phyloP scores from a whole-genome alignment of 1,284 basidiomycete genomes.

The Hemileia vastatrix region DNA sequence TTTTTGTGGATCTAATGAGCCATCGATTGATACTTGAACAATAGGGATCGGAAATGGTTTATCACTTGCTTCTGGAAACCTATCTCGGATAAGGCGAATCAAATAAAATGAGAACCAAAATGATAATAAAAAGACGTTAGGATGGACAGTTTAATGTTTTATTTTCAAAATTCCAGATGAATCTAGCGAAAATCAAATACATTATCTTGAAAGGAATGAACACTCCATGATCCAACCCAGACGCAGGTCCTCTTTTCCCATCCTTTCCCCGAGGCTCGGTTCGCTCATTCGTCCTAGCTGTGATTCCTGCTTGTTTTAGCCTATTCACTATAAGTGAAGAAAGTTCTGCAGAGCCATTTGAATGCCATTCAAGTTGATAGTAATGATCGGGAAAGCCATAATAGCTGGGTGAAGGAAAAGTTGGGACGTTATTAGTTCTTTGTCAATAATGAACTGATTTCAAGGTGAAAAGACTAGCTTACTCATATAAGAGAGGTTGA shows the following conservation, averaged over 20 bases:
- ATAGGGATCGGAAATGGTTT: conserved; percentile 54
- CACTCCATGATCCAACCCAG: conserved; percentile 49
- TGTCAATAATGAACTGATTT: neutral
- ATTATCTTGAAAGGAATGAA: conserved; percentile 66
- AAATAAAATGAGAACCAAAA: neutral
- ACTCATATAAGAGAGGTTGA: conserved; percentile 19
- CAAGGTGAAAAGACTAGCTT: neutral
- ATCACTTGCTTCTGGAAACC: conserved; percentile 23
- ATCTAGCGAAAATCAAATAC: conserved; percentile 43
- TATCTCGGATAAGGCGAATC: neutral
- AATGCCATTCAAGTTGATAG: conserved; percentile 16
- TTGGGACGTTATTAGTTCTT: neutral
- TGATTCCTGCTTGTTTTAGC: conserved; percentile 51
- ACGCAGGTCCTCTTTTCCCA: conserved; percentile 58
- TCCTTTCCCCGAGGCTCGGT: conserved; percentile 57
- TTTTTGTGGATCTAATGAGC: conserved; percentile 53
- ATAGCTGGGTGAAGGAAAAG: conserved; percentile 3
- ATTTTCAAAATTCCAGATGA: conserved; percentile 51
- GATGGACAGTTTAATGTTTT: conserved; percentile 29
- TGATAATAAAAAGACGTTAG: neutral
- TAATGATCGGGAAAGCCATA: conserved; percentile 17
- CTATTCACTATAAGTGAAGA: neutral
- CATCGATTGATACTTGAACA: conserved; percentile 61
- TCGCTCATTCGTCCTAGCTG: conserved; percentile 51
- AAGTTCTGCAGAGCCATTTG: conserved; percentile 17